Evolutionary conservation across 805 yeast genomes (phyloP), one percentile per base, ranked within the genome.

Genomic region (Kazachstania taianensis): DNA sequence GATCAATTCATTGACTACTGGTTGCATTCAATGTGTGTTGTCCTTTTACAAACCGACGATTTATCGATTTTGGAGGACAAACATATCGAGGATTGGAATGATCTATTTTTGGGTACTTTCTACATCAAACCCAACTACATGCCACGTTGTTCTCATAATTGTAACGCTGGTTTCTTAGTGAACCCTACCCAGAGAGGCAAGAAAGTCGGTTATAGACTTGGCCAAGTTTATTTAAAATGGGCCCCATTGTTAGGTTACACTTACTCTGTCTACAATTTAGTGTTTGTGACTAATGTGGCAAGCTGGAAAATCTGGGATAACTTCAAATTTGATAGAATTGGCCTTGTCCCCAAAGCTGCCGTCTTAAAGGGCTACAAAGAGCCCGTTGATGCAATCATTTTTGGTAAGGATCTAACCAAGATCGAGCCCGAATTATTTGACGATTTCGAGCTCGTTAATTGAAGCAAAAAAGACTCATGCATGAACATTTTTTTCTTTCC

Each of bases 141-240:
- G 2, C 95, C 94, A 7, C 70, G 94, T 39, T 78, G 89, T 43
- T 75, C 92, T 0, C 96, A 87, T 50, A 78, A 74, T 20, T 84
- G 95, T 50, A 87, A 87, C 54, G 96, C 78, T 0, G 95, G 94
- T 0, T 87, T 87, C 51, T 53, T 85, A 8, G 94, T 87, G 5
- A 71, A 71, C 40, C 64, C 66, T 7, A 43, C 43, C 0, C 61
- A 62, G 18, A 68, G 96, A 42, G 92, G 94, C 0, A 55, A 66
- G 32, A 78, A 81, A 7, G 57, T 83, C 12, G 96, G 95, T 1
- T 66, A 61, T 24, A 69, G 69, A n/a, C 51, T 87, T 51, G 96
- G 94, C 5, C 61, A 62, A 38, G 61, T 69, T 29, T 87, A 82
- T 52, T 52, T 85, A 30, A 53, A 60, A 34, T 75, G 79, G 73